Conservation (phyloP, 345 rosid species). For the Nasturtium officinale region DNA sequence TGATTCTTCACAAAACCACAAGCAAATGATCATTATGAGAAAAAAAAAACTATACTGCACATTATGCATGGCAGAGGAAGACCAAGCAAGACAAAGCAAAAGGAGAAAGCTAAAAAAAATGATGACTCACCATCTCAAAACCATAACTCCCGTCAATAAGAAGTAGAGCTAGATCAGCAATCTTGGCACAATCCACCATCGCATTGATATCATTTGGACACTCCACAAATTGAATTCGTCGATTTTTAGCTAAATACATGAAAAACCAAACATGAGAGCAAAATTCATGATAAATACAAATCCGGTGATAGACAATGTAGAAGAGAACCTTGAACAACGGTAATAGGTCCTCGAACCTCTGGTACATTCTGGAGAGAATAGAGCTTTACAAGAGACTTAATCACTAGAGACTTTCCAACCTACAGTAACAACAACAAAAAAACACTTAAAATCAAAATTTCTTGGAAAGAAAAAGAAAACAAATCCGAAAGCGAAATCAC, state of each 20-base stretch:
- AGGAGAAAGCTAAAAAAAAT: constrained; percentile 2
- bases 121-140: constrained; percentile 82
- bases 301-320: constrained; percentile 4
- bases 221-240: constrained; percentile 87
- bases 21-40: constrained; percentile 4
- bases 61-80: background rate
- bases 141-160: constrained; percentile 95
- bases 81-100: background rate
- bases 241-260: constrained; percentile 61
- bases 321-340: constrained; percentile 74
- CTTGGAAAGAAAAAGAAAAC: background rate
- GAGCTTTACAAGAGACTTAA: constrained; percentile 78
- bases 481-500: background rate
- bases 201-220: constrained; percentile 97
- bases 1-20: background rate
- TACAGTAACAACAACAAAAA: constrained; percentile 39
- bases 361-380: constrained; percentile 80
- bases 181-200: constrained; percentile 92
- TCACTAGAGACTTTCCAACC: constrained; percentile 93
- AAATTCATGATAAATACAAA: background rate
- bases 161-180: constrained; percentile 89
- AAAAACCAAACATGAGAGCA: constrained; percentile 35
- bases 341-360: constrained; percentile 86
- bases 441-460: constrained; percentile 15
- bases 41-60: background rate